Evolutionary conservation across 108 stramenopile genomes (phyloP).

Genomic region (Skeletonema menzelii): DNA sequence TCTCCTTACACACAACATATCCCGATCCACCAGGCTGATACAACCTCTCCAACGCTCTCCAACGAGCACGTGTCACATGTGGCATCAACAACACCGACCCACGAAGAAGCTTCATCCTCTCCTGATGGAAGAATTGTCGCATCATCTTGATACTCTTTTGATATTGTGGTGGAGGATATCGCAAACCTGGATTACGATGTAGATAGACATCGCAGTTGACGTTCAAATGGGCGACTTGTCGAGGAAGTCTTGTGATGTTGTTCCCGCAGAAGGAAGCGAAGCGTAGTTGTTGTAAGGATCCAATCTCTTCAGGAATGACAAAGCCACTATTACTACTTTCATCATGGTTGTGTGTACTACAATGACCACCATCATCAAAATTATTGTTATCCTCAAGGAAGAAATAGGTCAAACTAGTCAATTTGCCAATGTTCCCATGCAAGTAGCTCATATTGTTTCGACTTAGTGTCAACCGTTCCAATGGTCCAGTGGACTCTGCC

Average conservation of each 20-base stretch:
- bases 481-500: slow-evolving; percentile 27
- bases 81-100: slow-evolving; percentile 26
- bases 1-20: slow-evolving; percentile 28
- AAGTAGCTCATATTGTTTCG: slow-evolving; percentile 34
- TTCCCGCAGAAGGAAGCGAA: slow-evolving; percentile 34
- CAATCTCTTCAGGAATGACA: slow-evolving; percentile 30
- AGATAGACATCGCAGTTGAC: slow-evolving; percentile 29
- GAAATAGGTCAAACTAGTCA: slow-evolving; percentile 35
- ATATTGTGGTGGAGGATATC: slow-evolving; percentile 29
- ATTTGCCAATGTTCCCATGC: slow-evolving; percentile 29
- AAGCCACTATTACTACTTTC: slow-evolving; percentile 2
- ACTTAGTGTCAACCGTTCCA: slow-evolving; percentile 42
- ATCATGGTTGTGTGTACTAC: neutral
- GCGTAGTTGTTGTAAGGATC: slow-evolving; percentile 20
- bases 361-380: neutral
- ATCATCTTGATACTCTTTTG: slow-evolving; percentile 18
- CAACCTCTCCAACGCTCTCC: slow-evolving; percentile 39
- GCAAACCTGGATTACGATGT: slow-evolving; percentile 29
- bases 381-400: slow-evolving; percentile 35
- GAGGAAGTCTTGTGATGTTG: slow-evolving; percentile 31
- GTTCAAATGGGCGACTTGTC: slow-evolving; percentile 29
- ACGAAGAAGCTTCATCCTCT: slow-evolving; percentile 28
- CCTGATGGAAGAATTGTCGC: slow-evolving; percentile 34
- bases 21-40: slow-evolving; percentile 38
- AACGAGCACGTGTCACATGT: slow-evolving; percentile 27